Evolutionary conservation across 352 stramenopile species (phyloP).

Genomic region (Pythium guiyangense): DNA sequence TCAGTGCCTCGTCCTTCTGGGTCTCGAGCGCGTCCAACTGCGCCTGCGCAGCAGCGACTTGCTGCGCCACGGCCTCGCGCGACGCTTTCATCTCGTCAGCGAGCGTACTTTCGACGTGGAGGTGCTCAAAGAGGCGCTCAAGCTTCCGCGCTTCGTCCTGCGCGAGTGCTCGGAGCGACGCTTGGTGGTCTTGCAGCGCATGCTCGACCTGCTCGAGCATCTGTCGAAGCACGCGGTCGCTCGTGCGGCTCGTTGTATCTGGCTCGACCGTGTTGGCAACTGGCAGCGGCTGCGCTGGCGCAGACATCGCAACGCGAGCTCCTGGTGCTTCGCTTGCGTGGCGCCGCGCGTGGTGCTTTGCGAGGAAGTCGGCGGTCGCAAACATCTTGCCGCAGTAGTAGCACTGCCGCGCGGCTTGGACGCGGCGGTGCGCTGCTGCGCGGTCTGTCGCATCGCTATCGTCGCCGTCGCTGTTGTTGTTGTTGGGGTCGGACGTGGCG

Average conservation of each 20-base stretch:
- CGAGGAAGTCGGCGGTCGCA: slow-evolving; percentile 48
- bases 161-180: slow-evolving; percentile 36
- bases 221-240: too few species aligned
- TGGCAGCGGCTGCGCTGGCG: too few species aligned
- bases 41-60: slow-evolving; percentile 21
- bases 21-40: slow-evolving; percentile 31
- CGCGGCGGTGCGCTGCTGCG: not conserved
- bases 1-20: slow-evolving; percentile 29
- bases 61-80: slow-evolving; percentile 20
- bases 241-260: too few species aligned
- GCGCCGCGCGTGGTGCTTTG: slow-evolving; percentile 53
- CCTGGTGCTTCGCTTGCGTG: slow-evolving; percentile 28
- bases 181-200: slow-evolving; percentile 44
- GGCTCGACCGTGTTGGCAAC: not conserved
- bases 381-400: slow-evolving; percentile 67
- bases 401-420: slow-evolving; percentile 51
- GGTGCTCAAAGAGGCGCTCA: slow-evolving; percentile 45
- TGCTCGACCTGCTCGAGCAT: slow-evolving; percentile 19
- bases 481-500: not conserved
- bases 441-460: not conserved
- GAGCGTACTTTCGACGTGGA: slow-evolving; percentile 43
- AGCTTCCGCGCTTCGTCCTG: slow-evolving; percentile 42
- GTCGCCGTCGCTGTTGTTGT: slow-evolving; percentile 6
- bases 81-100: slow-evolving; percentile 36
- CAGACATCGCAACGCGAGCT: too few species aligned